phyloP scores from a whole-genome alignment of 2,329 filamentous ascomycete species.

The Lasiodiplodia hormozganensis region DNA sequence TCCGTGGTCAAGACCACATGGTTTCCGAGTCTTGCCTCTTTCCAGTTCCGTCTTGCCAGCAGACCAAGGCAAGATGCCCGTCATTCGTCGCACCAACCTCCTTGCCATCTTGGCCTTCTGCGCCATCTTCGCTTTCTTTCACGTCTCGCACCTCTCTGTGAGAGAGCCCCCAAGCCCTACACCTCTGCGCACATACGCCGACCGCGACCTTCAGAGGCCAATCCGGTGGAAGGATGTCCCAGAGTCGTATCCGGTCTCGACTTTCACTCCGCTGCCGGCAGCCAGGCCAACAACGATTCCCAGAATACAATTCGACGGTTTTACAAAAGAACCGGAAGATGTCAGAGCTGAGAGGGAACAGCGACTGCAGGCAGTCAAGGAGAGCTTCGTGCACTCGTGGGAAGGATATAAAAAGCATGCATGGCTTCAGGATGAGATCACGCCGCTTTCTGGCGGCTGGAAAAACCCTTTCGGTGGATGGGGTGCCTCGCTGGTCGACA shows the following conservation, averaged over 20 bases:
- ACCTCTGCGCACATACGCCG: slow-evolving; percentile 35
- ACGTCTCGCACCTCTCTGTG: slow-evolving; percentile 35
- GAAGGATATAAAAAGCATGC: slow-evolving; percentile 60
- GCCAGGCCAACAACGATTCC: slow-evolving; percentile 42
- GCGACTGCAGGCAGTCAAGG: slow-evolving; percentile 45
- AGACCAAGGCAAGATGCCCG: slow-evolving; percentile 37
- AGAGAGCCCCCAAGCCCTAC: slow-evolving; percentile 35
- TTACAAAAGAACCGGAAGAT: slow-evolving; percentile 41
- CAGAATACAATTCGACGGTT: slow-evolving; percentile 45
- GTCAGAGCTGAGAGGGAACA: slow-evolving; percentile 41
- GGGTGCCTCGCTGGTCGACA: slow-evolving; percentile 66
- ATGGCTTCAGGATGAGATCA: slow-evolving; percentile 61
- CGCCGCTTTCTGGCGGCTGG: slow-evolving; percentile 55
- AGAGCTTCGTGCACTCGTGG: slow-evolving; percentile 50
- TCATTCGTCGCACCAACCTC: slow-evolving; percentile 41
- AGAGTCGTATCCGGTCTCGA: slow-evolving; percentile 41
- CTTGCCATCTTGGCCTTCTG: slow-evolving; percentile 39
- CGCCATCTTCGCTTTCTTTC: slow-evolving; percentile 41
- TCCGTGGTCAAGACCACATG: slow-evolving; percentile 6
- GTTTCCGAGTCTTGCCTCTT: not conserved
- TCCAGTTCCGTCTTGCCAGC: not conserved
- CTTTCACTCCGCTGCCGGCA: slow-evolving; percentile 42
- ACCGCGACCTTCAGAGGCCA: slow-evolving; percentile 37
- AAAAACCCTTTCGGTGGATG: slow-evolving; percentile 62
- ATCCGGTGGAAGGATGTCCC: slow-evolving; percentile 44